These are phyloP conservation scores for Ustilago sp. DNA, from an alignment of 1,284 basidiomycete genomes.

Conservation along the genomic window DNA sequence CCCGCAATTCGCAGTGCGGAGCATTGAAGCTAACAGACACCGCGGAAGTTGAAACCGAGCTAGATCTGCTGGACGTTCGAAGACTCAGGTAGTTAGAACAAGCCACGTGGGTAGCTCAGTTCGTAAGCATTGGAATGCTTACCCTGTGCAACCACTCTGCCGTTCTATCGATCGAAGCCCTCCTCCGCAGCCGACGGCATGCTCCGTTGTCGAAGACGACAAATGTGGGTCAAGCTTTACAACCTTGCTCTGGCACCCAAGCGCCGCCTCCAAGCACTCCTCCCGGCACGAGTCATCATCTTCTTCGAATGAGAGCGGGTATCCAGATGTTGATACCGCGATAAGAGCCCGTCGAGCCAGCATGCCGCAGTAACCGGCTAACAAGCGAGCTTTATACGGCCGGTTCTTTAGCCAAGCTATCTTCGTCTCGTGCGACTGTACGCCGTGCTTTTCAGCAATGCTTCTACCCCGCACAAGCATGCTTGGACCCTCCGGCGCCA, in stretches of 20 bases:
- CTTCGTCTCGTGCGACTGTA: slow-evolving; percentile 8
- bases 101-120: background rate
- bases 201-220: background rate
- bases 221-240: background rate
- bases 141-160: too few species aligned
- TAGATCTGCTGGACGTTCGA: too few species aligned
- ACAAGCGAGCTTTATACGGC: slow-evolving; percentile 8
- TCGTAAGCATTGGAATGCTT: too few species aligned
- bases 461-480: background rate
- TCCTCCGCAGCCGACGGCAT: background rate
- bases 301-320: too few species aligned
- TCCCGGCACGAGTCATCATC: background rate
- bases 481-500: slow-evolving; percentile 20
- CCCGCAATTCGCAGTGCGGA: background rate
- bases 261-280: background rate
- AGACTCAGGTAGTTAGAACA: background rate
- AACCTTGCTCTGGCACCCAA: background rate
- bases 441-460: background rate
- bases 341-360: background rate
- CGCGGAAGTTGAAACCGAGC: background rate
- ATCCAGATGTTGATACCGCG: background rate
- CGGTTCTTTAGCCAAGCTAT: background rate
- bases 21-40: background rate
- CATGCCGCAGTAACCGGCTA: slow-evolving; percentile 24
- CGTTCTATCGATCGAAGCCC: background rate